A percentile compares a stretch with the other conserved stretches of the same genome.
Conservation (phyloP, 441 rosid genomes). For the Sinapis alba region DNA sequence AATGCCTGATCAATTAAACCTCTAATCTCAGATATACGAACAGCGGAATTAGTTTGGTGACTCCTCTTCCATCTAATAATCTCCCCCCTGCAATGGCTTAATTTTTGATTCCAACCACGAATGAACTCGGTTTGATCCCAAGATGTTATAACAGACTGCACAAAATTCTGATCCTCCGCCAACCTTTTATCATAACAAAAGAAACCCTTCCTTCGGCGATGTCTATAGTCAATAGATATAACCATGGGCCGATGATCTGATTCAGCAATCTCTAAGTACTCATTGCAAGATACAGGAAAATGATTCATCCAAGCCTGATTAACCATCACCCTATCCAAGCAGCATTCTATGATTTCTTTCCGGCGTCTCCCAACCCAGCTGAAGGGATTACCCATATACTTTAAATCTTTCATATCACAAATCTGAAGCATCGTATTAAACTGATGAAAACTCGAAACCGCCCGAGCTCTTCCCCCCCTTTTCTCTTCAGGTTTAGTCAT, state of each 20-base stretch:
- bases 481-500: too few relatives aligned
- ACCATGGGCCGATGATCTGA: background rate
- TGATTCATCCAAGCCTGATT: background rate
- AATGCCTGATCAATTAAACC: background rate
- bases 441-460: too few relatives aligned
- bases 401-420: too few relatives aligned
- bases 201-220: background rate
- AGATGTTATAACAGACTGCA: background rate
- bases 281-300: background rate
- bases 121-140: background rate
- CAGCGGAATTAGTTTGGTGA: background rate
- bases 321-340: background rate
- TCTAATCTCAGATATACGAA: background rate
- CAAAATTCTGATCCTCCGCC: background rate
- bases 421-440: too few relatives aligned
- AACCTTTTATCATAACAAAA: background rate
- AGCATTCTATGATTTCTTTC: too few relatives aligned
- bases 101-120: background rate
- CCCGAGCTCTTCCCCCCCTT: too few relatives aligned
- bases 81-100: background rate
- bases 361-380: too few relatives aligned
- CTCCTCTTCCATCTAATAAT: background rate
- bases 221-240: background rate
- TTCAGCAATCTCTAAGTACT: background rate
- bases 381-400: too few relatives aligned